Evolutionary conservation across 495 filamentous ascomycete species (phyloP).

Genomic region (Corynascus novoguineensis): DNA sequence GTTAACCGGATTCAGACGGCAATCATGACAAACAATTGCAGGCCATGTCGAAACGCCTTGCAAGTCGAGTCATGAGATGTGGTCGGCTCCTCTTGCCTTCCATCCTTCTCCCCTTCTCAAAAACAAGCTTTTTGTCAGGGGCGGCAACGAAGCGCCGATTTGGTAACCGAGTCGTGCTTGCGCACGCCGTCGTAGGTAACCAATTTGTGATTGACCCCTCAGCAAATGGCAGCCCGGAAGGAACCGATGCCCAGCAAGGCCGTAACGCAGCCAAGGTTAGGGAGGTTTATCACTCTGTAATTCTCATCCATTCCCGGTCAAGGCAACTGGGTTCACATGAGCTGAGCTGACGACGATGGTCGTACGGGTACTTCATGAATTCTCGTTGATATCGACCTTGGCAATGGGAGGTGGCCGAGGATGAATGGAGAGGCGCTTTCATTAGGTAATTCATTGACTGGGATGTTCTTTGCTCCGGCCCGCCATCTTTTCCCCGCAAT

Average conservation of each 20-base stretch:
- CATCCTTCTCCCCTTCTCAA: neutral
- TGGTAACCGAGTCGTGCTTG: neutral
- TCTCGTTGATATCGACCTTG: too few species aligned
- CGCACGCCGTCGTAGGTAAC: neutral
- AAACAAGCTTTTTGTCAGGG: constrained; percentile 2
- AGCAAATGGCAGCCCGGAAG: neutral
- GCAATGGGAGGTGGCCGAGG: too few species aligned
- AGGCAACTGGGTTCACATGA: too few species aligned
- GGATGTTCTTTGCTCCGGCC: neutral
- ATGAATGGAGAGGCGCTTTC: too few species aligned
- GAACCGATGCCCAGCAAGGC: neutral
- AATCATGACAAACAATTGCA: neutral
- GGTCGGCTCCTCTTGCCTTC: neutral
- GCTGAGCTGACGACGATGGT: too few species aligned
- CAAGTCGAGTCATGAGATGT: neutral
- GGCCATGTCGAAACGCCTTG: neutral
- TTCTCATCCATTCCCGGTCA: too few species aligned
- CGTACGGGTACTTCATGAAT: too few species aligned
- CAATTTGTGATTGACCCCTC: neutral
- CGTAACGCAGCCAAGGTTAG: neutral
- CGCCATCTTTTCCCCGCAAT: constrained; percentile 1
- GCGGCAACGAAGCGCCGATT: constrained; percentile 13
- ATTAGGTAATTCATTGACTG: neutral
- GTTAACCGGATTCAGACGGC: neutral
- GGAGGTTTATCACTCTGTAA: too few species aligned